These are phyloP conservation scores for Colletotrichum sp. DNA, from an alignment of 2,329 filamentous ascomycete genomes.

Conservation along the genomic window DNA sequence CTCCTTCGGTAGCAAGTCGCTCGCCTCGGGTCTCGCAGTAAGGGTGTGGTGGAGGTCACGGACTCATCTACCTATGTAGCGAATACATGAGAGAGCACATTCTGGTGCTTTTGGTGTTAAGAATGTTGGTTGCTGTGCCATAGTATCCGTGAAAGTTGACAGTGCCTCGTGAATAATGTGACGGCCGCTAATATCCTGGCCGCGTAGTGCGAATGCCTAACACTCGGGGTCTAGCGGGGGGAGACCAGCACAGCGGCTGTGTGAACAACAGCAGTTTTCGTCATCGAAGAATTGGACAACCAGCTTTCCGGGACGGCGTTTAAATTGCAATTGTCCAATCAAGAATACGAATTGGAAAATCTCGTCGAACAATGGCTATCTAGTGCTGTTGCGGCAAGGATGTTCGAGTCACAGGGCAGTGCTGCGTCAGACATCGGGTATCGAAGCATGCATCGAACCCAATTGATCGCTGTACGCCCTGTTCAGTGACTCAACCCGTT, in stretches of 20 bases:
- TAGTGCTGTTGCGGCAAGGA: background rate
- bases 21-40: background rate
- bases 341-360: background rate
- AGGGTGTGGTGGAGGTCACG: background rate
- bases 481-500: background rate
- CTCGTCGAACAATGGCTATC: background rate
- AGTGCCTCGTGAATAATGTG: background rate
- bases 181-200: background rate
- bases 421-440: background rate
- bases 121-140: background rate
- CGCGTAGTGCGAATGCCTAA: background rate
- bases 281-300: background rate
- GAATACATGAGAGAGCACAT: background rate
- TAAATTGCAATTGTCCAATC: background rate
- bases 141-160: background rate
- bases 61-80: background rate
- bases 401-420: background rate
- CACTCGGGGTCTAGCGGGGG: background rate
- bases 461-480: background rate
- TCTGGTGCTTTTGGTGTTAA: background rate
- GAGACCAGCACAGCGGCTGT: background rate
- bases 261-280: background rate
- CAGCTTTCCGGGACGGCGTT: background rate
- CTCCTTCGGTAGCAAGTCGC: background rate
- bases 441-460: background rate